These are phyloP conservation scores for Aspergillus uvarum DNA, from an alignment of 2,329 filamentous ascomycete genomes.

Conservation along the genomic window DNA sequence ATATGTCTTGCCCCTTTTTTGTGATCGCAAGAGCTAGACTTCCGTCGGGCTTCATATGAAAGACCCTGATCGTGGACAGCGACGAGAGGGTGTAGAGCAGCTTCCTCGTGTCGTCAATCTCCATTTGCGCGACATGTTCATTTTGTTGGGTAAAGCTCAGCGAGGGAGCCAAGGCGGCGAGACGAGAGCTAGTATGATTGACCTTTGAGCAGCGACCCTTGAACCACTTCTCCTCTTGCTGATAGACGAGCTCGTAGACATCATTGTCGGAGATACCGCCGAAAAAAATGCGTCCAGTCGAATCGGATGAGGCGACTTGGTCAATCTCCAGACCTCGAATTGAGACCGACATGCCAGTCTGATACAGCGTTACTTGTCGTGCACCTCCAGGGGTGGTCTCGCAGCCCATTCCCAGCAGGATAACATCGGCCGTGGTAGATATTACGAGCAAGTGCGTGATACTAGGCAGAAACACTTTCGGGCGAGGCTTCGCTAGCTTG, in stretches of 20 bases:
- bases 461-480: conserved; percentile 79
- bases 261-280: conserved; percentile 78
- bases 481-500: conserved; percentile 78
- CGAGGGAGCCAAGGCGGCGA: conserved; percentile 56
- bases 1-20: conserved; percentile 53
- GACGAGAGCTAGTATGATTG: conserved; percentile 77
- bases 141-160: conserved; percentile 44
- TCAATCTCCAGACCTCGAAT: conserved; percentile 75
- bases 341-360: conserved; percentile 80
- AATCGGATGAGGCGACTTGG: conserved; percentile 72
- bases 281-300: conserved; percentile 90
- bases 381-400: conserved; percentile 65
- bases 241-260: conserved; percentile 91
- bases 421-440: conserved; percentile 79
- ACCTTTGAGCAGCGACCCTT: conserved; percentile 81
- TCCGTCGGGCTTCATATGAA: conserved; percentile 70
- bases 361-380: conserved; percentile 74
- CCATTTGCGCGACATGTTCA: conserved; percentile 74
- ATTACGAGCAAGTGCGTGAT: conserved; percentile 89
- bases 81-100: conserved; percentile 90
- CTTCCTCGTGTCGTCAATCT: conserved; percentile 82
- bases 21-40: conserved; percentile 56
- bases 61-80: conserved; percentile 84
- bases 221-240: conserved; percentile 98
- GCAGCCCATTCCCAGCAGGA: conserved; percentile 77